These are phyloP conservation scores for Podosphaera xanthii DNA, from an alignment of 2,329 filamentous ascomycete species.

Conservation along the genomic window DNA sequence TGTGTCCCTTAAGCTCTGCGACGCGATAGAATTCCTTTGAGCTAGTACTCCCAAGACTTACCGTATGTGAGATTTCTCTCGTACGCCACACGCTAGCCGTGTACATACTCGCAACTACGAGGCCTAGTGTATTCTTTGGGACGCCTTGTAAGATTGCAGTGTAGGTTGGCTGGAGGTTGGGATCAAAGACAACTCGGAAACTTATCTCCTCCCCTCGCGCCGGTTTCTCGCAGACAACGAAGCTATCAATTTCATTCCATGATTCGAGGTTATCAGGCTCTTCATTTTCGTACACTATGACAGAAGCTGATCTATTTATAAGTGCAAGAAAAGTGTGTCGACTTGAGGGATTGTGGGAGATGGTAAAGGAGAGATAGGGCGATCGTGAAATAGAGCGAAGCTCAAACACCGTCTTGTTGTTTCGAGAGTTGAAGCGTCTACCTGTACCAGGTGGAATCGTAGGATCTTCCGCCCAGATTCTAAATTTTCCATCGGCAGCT, in stretches of 20 bases:
- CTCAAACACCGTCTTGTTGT: slow-evolving; percentile 34
- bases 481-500: slow-evolving; percentile 72
- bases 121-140: slow-evolving; percentile 49
- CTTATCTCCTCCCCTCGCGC: slow-evolving; percentile 64
- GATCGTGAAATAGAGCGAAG: slow-evolving; percentile 10
- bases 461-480: slow-evolving; percentile 80
- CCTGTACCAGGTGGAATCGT: slow-evolving; percentile 51
- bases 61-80: slow-evolving; percentile 26
- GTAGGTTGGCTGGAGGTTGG: slow-evolving; percentile 63
- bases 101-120: slow-evolving; percentile 75
- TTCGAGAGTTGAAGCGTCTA: slow-evolving; percentile 52
- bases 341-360: slow-evolving; percentile 60
- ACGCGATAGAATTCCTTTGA: slow-evolving; percentile 68
- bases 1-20: slow-evolving; percentile 49
- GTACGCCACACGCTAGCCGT: slow-evolving; percentile 67
- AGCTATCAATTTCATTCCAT: slow-evolving; percentile 54
- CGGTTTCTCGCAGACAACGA: slow-evolving; percentile 48
- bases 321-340: slow-evolving; percentile 68
- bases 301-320: slow-evolving; percentile 57
- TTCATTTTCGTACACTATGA: slow-evolving; percentile 67
- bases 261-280: slow-evolving; percentile 60
- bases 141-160: slow-evolving; percentile 60
- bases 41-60: slow-evolving; percentile 30
- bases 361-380: slow-evolving; percentile 55
- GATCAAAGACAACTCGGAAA: slow-evolving; percentile 73